phyloP scores from a whole-genome alignment of 306 rosid species.

The Cucumis cinereus region DNA sequence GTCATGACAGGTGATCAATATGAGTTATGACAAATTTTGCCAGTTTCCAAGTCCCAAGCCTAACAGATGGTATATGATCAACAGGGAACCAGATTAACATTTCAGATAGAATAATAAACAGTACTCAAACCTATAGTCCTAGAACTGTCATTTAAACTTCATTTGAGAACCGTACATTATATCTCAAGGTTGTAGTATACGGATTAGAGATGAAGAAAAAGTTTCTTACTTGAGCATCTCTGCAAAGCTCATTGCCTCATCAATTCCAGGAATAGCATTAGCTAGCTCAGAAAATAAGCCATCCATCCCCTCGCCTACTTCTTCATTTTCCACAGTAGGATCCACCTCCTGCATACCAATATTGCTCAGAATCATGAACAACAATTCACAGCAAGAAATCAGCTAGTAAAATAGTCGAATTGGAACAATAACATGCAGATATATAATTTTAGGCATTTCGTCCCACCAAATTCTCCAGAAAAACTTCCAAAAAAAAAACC shows the following conservation, averaged over 20 bases:
- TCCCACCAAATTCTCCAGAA: background rate
- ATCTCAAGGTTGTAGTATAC: background rate
- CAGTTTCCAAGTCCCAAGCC: background rate
- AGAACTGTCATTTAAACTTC: background rate
- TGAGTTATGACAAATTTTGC: background rate
- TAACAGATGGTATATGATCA: background rate
- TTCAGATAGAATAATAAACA: background rate
- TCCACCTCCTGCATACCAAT: conserved; percentile 70
- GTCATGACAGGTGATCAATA: background rate
- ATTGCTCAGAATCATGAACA: background rate
- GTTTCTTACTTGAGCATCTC: conserved; percentile 87
- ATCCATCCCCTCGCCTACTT: conserved; percentile 77
- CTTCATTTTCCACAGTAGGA: conserved; percentile 81
- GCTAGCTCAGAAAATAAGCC: conserved; percentile 67
- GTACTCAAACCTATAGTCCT: background rate
- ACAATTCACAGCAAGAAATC: background rate
- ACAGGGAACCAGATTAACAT: background rate
- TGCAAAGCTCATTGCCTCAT: conserved; percentile 99
- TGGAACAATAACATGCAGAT: conserved; percentile 9
- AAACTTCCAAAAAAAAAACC: background rate
- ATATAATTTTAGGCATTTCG: background rate
- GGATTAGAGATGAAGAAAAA: background rate
- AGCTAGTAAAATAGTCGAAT: background rate
- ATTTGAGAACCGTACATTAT: background rate
- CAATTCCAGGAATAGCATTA: conserved; percentile 95